These are phyloP conservation scores for Syncephalis fuscata DNA, from an alignment of 371 early-diverging fungal species.

Conservation along the genomic window DNA sequence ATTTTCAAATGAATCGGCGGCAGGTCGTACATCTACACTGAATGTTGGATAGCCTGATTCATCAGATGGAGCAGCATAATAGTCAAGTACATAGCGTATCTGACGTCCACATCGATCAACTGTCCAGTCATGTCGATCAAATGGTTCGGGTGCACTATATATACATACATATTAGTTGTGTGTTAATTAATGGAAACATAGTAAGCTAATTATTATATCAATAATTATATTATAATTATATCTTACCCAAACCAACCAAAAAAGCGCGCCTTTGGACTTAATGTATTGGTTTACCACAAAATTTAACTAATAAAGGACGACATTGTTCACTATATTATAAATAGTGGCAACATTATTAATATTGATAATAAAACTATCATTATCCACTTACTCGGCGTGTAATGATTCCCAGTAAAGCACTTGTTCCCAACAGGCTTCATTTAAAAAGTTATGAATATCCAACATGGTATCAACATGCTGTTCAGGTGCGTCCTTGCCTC, in stretches of 20 bases:
- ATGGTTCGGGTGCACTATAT: constrained; percentile 31
- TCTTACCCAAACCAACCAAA: constrained; percentile 50
- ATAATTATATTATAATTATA: not conserved
- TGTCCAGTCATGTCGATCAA: constrained; percentile 96
- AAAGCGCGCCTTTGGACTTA: constrained; percentile 69
- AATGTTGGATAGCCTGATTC: constrained; percentile 40
- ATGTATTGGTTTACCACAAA: constrained; percentile 70
- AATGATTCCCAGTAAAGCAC: constrained; percentile 80
- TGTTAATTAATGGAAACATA: not conserved
- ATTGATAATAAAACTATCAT: not conserved
- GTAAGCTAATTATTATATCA: not conserved
- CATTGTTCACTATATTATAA: constrained; percentile 24
- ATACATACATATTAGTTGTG: not conserved
- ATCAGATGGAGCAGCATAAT: constrained; percentile 60
- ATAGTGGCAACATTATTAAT: constrained; percentile 1
- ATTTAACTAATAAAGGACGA: constrained; percentile 58
- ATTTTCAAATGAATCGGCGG: constrained; percentile 26
- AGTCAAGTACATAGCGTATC: constrained; percentile 90
- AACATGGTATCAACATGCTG: constrained; percentile 59
- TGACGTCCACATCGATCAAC: constrained; percentile 85
- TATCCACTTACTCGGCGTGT: constrained; percentile 30
- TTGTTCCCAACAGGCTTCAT: constrained; percentile 83
- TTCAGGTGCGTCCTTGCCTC: constrained; percentile 63
- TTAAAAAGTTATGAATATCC: constrained; percentile 77
- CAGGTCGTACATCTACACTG: constrained; percentile 82